A percentile compares a stretch with the other conserved stretches of the same genome.
phyloP scores from a whole-genome alignment of 2,329 filamentous ascomycete genomes.

The Fusarium sororula region DNA sequence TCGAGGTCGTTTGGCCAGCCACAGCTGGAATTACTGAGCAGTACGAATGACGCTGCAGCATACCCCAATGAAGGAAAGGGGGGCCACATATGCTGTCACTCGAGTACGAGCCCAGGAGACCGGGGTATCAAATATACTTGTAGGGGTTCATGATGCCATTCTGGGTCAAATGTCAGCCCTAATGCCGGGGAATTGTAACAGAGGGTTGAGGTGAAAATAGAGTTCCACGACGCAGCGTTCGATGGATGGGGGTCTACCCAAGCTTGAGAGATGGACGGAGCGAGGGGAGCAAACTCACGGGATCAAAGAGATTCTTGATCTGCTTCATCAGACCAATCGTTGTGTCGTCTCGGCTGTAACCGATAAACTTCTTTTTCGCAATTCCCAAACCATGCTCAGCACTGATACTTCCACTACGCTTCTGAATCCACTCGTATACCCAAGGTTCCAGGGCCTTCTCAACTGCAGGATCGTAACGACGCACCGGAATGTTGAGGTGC shows the following conservation, averaged over 20 bases:
- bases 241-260: slow-evolving; percentile 11
- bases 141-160: slow-evolving; percentile 99
- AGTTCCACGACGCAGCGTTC: background rate
- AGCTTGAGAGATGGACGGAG: background rate
- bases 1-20: background rate
- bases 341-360: slow-evolving; percentile 88
- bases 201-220: background rate
- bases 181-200: slow-evolving; percentile 6
- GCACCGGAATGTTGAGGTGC: slow-evolving; percentile 87
- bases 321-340: slow-evolving; percentile 94
- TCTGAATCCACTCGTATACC: slow-evolving; percentile 96
- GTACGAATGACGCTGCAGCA: slow-evolving; percentile 18
- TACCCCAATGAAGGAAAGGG: slow-evolving; percentile 1
- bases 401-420: slow-evolving; percentile 90
- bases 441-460: slow-evolving; percentile 91
- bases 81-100: slow-evolving; percentile 24
- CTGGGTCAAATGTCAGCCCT: slow-evolving; percentile 57
- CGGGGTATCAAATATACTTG: slow-evolving; percentile 77
- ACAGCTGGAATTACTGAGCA: slow-evolving; percentile 8
- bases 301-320: slow-evolving; percentile 93
- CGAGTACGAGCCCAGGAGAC: slow-evolving; percentile 11
- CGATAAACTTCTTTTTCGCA: slow-evolving; percentile 95
- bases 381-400: slow-evolving; percentile 95
- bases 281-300: slow-evolving; percentile 66
- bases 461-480: slow-evolving; percentile 85